Evolutionary conservation across 345 rosid genomes (phyloP).

Genomic region (Corymbia maculata): DNA sequence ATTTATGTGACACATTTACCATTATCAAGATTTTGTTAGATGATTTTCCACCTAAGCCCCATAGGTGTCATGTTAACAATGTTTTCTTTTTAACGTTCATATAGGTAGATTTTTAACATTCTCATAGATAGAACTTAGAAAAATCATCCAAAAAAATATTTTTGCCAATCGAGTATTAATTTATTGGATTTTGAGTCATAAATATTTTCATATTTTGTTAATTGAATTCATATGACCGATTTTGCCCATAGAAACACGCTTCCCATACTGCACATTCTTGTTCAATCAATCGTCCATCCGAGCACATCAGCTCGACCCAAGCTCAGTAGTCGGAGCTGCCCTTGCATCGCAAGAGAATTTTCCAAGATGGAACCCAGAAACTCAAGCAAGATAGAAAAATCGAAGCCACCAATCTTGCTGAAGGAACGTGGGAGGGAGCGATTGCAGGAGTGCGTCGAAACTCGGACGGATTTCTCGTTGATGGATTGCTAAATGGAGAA

Average conservation of each 20-base stretch:
- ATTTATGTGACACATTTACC: no score
- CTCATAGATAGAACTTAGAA: not conserved
- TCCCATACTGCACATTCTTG: no score
- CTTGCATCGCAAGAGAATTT: no score
- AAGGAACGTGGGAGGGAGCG: not conserved
- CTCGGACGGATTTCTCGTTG: not conserved
- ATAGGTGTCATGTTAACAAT: fast-evolving
- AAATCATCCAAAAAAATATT: no score
- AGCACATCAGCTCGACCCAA: no score
- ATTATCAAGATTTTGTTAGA: not conserved
- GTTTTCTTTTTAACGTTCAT: not conserved
- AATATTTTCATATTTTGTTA: no score
- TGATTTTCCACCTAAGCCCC: not conserved
- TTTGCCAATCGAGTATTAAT: fast-evolving
- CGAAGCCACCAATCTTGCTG: no score
- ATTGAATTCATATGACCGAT: not conserved
- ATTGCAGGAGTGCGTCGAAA: not conserved
- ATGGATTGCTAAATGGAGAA: not conserved
- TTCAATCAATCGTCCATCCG: no score
- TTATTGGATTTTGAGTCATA: fast-evolving
- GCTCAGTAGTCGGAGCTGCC: no score
- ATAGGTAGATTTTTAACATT: not conserved
- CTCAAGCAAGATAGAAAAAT: no score
- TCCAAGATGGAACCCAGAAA: no score
- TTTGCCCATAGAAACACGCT: no score